phyloP scores from a whole-genome alignment of 1,284 basidiomycete species.

The Ceratobasidium sp. region DNA sequence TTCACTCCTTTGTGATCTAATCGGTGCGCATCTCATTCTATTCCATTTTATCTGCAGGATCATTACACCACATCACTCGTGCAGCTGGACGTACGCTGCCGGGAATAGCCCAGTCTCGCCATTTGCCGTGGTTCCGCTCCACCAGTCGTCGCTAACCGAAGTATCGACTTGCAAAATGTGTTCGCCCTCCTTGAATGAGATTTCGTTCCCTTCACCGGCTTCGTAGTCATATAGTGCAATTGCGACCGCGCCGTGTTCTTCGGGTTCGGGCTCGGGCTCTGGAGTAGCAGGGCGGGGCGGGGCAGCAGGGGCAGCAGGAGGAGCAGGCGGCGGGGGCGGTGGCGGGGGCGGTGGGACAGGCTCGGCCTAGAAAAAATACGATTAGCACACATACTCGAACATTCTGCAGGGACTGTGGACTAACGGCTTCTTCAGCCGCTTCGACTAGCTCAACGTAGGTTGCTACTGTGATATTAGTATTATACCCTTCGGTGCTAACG shows the following conservation, averaged over 20 bases:
- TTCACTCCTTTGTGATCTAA: slow-evolving; percentile 4
- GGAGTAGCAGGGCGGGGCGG: slow-evolving; percentile 46
- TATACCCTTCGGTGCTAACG: background rate
- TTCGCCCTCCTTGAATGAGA: slow-evolving; percentile 84
- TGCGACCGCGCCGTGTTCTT: slow-evolving; percentile 61
- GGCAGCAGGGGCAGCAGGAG: slow-evolving; percentile 50
- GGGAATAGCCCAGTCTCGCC: slow-evolving; percentile 84
- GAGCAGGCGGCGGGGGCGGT: slow-evolving; percentile 53
- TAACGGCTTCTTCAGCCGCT: slow-evolving; percentile 45
- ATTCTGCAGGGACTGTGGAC: slow-evolving; percentile 17
- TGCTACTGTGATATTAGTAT: slow-evolving; percentile 52
- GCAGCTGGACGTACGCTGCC: slow-evolving; percentile 40
- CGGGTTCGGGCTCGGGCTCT: slow-evolving; percentile 50
- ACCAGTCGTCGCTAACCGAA: slow-evolving; percentile 81
- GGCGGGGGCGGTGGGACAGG: slow-evolving; percentile 52
- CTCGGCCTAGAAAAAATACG: slow-evolving; percentile 45
- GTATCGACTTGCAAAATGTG: slow-evolving; percentile 74
- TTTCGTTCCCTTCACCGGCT: slow-evolving; percentile 86
- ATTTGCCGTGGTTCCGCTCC: slow-evolving; percentile 71
- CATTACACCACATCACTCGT: slow-evolving; percentile 18
- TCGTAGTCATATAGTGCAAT: slow-evolving; percentile 82
- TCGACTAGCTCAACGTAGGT: slow-evolving; percentile 76
- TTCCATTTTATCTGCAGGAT: background rate
- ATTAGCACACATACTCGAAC: background rate
- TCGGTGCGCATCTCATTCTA: background rate